phyloP scores from a whole-genome alignment of 768 basidiomycete species.

The Daedaleopsis nitida region DNA sequence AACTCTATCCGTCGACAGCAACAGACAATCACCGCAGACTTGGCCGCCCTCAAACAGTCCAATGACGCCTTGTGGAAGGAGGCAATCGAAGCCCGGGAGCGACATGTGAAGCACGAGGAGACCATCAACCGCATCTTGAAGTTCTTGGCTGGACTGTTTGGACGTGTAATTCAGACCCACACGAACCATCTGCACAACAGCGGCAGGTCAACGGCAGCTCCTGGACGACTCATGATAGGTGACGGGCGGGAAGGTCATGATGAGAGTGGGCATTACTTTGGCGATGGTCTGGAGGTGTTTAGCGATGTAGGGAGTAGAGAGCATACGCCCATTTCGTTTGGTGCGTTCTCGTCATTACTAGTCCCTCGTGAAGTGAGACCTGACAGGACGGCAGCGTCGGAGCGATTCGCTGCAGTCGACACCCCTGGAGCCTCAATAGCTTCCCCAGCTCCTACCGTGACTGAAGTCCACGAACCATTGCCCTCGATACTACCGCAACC shows the following conservation, averaged over 20 bases:
- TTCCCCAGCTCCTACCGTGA: slow-evolving; percentile 12
- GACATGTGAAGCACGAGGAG: slow-evolving; percentile 92
- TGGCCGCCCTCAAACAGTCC: slow-evolving; percentile 84
- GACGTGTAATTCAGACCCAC: slow-evolving; percentile 42
- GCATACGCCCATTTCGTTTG: slow-evolving; percentile 13
- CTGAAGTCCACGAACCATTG: background rate
- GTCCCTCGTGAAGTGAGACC: background rate
- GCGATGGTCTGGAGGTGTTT: slow-evolving; percentile 43
- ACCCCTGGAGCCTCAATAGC: slow-evolving; percentile 46
- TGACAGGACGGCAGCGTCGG: slow-evolving; percentile 25
- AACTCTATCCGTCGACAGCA: slow-evolving; percentile 90
- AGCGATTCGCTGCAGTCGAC: slow-evolving; percentile 46
- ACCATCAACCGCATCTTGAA: slow-evolving; percentile 95
- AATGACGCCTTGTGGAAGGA: slow-evolving; percentile 94
- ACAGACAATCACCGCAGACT: slow-evolving; percentile 81
- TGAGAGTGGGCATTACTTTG: slow-evolving; percentile 37
- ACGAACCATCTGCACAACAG: slow-evolving; percentile 34
- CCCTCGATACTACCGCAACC: background rate
- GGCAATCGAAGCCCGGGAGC: slow-evolving; percentile 71
- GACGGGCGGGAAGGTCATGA: slow-evolving; percentile 42
- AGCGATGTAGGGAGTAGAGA: slow-evolving; percentile 7
- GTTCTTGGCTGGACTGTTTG: slow-evolving; percentile 92
- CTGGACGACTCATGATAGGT: slow-evolving; percentile 67
- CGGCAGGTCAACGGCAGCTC: slow-evolving; percentile 44
- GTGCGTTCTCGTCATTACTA: slow-evolving; percentile 11